Evolutionary conservation across 2,329 filamentous ascomycete genomes (phyloP), one percentile per base, ranked within the genome.

Genomic region (Colletotrichum chlorophyti): DNA sequence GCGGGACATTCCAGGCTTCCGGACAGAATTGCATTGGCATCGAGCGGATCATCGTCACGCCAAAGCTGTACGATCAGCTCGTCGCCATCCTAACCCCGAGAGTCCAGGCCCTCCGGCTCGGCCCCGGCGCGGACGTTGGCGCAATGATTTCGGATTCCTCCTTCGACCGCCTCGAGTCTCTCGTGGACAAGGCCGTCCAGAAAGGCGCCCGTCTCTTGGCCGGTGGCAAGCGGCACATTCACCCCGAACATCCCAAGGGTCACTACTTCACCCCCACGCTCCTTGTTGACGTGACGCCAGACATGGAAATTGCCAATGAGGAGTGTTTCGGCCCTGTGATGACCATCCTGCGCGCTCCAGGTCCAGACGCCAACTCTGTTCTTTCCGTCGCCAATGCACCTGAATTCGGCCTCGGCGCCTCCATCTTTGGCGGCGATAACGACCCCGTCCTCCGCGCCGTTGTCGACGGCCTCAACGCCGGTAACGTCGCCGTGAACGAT

Each of bases 1-100:
- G 95, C 50, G 95, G 94, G 49, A 92, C 91, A 9, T 99, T 98
- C 76, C 95, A 99, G 74, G 93, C 93, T 48, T 89, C 93, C 14
- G 95, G 95, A 1, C 95, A 99, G 74, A 99, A 99, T 77, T 99
- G 95, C 75, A 94, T 99, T 69, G 95, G 95, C 53, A 94, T 97
- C 65, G 95, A 99, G 77, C 90, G 95, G 53, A 88, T 98, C 69
- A 88, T 98, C 65, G 91, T 90, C 21, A 83, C 91, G 14, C 88
- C 91, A 2, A 79, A 77, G n/a, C 82, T 91, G 48, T 96, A 98
- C 77, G 81, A 90, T 62, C 79, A 80, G 53, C 83, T 99, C 19
- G 77, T 97, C 49, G 74, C 80, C 5, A 80, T 87, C 60, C 84
- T 99, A 17, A 83, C 86, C 48, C 88, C 90, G 10, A 88, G 90